Conservation (phyloP, 345 rosid species). For the Firmiana major region DNA sequence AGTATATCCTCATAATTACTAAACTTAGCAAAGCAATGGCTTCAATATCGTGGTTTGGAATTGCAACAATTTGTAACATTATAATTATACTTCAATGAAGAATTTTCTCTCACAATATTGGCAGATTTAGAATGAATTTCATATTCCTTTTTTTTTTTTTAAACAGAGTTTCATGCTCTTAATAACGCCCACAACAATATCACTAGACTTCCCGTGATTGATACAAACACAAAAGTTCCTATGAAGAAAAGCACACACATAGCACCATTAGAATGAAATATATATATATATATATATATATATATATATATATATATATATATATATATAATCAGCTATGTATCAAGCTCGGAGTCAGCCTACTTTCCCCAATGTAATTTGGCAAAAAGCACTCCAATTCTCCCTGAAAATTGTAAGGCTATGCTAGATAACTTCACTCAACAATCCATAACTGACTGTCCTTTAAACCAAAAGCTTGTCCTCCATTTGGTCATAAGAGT, state of each 20-base stretch:
- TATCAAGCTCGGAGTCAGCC: neutral
- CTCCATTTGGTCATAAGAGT: neutral
- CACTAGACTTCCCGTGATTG: neutral
- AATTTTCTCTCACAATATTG: neutral
- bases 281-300: no score
- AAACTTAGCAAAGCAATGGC: neutral
- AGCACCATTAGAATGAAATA: neutral
- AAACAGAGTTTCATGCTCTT: neutral
- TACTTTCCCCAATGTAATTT: neutral
- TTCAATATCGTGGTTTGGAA: neutral
- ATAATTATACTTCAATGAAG: neutral
- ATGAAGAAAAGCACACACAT: neutral
- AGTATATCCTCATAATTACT: neutral
- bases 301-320: no score
- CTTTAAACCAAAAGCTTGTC: neutral
- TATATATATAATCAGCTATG: no score
- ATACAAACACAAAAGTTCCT: neutral
- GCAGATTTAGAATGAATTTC: neutral
- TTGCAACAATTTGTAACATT: neutral
- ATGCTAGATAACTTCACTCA: neutral
- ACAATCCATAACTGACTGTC: neutral
- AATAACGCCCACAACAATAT: neutral
- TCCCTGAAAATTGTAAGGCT: neutral
- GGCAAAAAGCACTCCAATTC: neutral
- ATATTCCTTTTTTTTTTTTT: no score